phyloP scores from a whole-genome alignment of 2,329 filamentous ascomycete species.

The Didymella pomorum region DNA sequence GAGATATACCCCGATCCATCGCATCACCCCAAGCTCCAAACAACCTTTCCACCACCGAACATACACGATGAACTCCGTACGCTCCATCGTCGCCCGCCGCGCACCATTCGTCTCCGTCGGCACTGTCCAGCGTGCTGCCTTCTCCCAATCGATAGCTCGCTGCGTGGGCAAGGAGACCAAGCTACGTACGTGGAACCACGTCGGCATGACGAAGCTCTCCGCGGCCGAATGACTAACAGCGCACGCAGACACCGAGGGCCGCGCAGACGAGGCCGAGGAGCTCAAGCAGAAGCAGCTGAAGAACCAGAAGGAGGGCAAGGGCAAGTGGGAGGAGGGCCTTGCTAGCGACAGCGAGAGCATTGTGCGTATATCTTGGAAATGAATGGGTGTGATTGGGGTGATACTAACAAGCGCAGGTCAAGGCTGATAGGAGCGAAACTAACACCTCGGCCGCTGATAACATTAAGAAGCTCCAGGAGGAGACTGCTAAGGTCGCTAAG shows the following conservation, averaged over 20 bases:
- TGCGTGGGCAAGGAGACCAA: constrained; percentile 55
- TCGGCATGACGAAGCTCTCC: constrained; percentile 5
- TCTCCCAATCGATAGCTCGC: constrained; percentile 50
- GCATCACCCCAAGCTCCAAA: background rate
- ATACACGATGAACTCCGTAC: constrained; percentile 42
- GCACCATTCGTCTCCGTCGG: constrained; percentile 33
- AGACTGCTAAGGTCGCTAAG: constrained; percentile 52
- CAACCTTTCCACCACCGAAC: constrained; percentile 2
- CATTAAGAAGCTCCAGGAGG: constrained; percentile 58
- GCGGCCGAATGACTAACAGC: constrained; percentile 19
- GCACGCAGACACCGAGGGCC: constrained; percentile 39
- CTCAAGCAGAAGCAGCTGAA: constrained; percentile 55
- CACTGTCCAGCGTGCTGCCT: constrained; percentile 48
- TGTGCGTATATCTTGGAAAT: constrained; percentile 31
- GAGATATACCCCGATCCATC: background rate
- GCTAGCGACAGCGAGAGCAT: constrained; percentile 54
- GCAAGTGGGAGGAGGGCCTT: constrained; percentile 55
- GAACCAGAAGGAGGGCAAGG: constrained; percentile 56
- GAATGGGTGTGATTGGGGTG: background rate
- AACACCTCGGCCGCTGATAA: constrained; percentile 49
- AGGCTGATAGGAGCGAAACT: constrained; percentile 55
- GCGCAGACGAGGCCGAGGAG: constrained; percentile 52
- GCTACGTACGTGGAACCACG: constrained; percentile 49
- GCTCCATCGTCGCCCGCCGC: constrained; percentile 43
- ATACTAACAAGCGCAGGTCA: constrained; percentile 40